These are phyloP conservation scores for Monilinia laxa DNA, from an alignment of 2,329 filamentous ascomycete genomes.

Conservation along the genomic window DNA sequence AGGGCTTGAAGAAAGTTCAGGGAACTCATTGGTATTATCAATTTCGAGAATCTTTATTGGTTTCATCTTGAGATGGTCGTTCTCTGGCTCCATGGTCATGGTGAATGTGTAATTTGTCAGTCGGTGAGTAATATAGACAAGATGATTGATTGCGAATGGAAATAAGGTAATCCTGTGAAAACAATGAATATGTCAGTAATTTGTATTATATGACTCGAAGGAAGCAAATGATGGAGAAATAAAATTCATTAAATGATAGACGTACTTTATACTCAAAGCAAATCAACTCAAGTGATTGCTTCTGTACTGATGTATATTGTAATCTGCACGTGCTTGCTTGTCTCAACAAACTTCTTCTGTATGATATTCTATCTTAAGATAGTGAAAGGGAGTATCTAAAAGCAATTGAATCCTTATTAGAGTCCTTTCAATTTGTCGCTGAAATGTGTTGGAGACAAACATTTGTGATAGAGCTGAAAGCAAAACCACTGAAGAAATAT, in stretches of 20 bases:
- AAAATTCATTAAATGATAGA: not conserved
- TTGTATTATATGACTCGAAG: not conserved
- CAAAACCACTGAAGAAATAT: not conserved
- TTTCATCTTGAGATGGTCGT: not conserved
- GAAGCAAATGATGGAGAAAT: not conserved
- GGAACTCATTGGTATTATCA: constrained; percentile 6
- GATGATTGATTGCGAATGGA: not conserved
- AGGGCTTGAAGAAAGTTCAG: not conserved
- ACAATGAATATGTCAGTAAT: not conserved
- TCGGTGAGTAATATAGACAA: not conserved
- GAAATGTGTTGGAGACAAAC: not conserved
- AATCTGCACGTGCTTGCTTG: not conserved
- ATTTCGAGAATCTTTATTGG: not conserved
- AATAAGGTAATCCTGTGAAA: not conserved
- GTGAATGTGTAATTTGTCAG: not conserved
- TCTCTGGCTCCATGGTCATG: not conserved
- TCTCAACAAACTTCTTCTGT: not conserved
- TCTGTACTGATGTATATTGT: not conserved
- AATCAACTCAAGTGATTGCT: constrained; percentile 16
- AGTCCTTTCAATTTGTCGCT: not conserved
- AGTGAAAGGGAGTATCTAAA: constrained; percentile 1
- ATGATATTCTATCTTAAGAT: not conserved
- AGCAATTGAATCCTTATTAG: not conserved
- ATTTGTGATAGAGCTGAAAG: not conserved
- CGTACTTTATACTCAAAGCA: constrained; percentile 5